Base-by-base conservation (phyloP, 306 rosid species). In the Prunus mume region DNA sequence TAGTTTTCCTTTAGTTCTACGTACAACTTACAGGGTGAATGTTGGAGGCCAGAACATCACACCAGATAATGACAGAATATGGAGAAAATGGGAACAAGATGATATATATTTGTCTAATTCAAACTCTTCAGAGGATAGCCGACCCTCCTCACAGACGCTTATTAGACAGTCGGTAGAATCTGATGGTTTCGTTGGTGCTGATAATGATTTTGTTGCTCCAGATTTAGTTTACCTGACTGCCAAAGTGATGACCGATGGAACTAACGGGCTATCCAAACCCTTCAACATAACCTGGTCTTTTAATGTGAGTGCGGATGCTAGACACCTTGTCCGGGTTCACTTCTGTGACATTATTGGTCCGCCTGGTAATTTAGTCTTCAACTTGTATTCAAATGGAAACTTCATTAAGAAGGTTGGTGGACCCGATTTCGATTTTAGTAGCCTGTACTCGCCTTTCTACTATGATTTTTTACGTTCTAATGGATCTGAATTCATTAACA, bases 291-390 rank as follows among this genome's bases (percentile, higher is more conserved):
- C 85, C 0, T 87, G 87, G 87, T 30, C 46, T 30, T 83, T 87
- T 24, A 14, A 9, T 7, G 83, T 78, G 22, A 18, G 45, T 10
- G 58, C 22, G 56, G 76, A 50, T 13, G 46, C 65, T 25, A 7
- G 5, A 2, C 81, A 87, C 64, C 49, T 82, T 19, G 78, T 85
- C 38, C 83, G 89, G 54, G 67, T 75, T 64, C 89, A 87, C 74
- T 82, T 87, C 78, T 87, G 84, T 60, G 83, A 87, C 63, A 22
- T 68, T 45, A 4, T 78, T 12, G 55, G 78, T 66, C 0, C 0
- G 0, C 2, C 58, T 0, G 8, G 17, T 3, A 0, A 0, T 4
- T 7, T 68, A 1, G 0, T 0, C 2, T 87, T 87, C 66, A 19
- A 69, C 68, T 24, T 83, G 8, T 64, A 30, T 64, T 46, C 83